Base-by-base conservation (phyloP, 495 filamentous ascomycete species). In the Lentithecium fluviatile region DNA sequence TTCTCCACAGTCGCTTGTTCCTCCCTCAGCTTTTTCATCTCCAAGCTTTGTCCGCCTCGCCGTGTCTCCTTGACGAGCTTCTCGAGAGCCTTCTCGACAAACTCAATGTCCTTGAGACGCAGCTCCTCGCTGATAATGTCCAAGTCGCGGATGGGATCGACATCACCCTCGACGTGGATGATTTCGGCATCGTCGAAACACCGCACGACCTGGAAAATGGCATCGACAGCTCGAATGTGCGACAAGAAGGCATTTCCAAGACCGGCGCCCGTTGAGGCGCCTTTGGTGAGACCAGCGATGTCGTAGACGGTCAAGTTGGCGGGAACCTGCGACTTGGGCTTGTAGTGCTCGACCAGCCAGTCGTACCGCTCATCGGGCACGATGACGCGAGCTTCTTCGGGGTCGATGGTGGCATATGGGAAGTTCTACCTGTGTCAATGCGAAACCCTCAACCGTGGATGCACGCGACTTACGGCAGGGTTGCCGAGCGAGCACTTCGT, bases 101-200 rank as follows among this genome's bases (percentile, higher is more conserved):
- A 97, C 81, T 99, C 95, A 60, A 96, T 97, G 80, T 99, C 95
- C 81, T 99, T 99, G 72, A 97, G 86, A 49, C 92, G 84, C 70
- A 99, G 78, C 78, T 99, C 95, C 69, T 97, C 91, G 76, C 84
- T 90, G 80, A 99, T 97, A 76, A 99, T 99, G 64, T 85, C 86
- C 66, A 99, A 75, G 80, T 99, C 95, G 69, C 95, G 87, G 55
- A 88, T 80, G 32, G 95, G 95, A 74, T 99, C 87, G 62, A 97
- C 95, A 72, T 97, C 95, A 69, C 95, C 95, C 80, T 99, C 95
- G 68, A 99, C 89, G 81, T 99, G 95, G 73, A 96, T 97, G 73
- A 99, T 97, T 76, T 99, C 95, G 40, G 93, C 94, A 79, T 99
- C 95, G 72, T 99, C 95, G 77, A 99, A 99, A 78, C 89, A 96